Base-by-base conservation (phyloP, 768 basidiomycete genomes). In the Leucosporidium creatinivorum region DNA sequence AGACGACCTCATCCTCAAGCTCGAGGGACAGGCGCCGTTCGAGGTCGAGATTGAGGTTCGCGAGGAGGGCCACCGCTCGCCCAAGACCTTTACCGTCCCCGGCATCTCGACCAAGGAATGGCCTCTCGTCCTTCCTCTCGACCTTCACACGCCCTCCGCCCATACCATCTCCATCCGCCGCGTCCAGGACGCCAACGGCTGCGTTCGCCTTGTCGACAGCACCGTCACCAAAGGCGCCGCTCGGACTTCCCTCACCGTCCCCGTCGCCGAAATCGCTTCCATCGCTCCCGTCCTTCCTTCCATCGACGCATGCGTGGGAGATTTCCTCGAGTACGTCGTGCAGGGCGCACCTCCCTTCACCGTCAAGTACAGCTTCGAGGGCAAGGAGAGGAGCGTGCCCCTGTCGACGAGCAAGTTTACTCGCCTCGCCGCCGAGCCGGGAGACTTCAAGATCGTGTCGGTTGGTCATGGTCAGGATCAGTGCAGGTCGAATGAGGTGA, bases 211-310 rank as follows among this genome's bases (percentile, higher is more conserved):
- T 19, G 80, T 83, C 47, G 80, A 87, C 19, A 30, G 55, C 12
- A 19, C 50, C 31, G 9, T 48, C 49, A 25, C 48, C 54, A 44
- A 44, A 17, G 39, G 39, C 39, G 13, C 39, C 54, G 59, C 58
- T 50, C 48, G 28, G 28, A 56, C 50, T 65, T 66, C 26, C n/a
- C 65, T 65, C 25, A 8, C 15, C 39, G 84, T 93, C 18, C 91
- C 97, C 73, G 92, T 98, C n/a, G 90, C 92, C 4, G 96, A 99
- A 78, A 91, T 91, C 1, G 96, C 96, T 13, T 86, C 90, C 18
- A 92, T 99, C 63, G 83, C 91, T 56, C 88, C 94, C 8, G 85
- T 92, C 72, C 88, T 89, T 73, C 81, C 86, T 65, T 83, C 85
- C 65, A 82, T 82, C 72, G 87, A 98, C 75, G 86, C 89, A 68